Evolutionary conservation across 345 rosid genomes (phyloP), one percentile per base, ranked within the genome.

Genomic region (Camelina hispida): DNA sequence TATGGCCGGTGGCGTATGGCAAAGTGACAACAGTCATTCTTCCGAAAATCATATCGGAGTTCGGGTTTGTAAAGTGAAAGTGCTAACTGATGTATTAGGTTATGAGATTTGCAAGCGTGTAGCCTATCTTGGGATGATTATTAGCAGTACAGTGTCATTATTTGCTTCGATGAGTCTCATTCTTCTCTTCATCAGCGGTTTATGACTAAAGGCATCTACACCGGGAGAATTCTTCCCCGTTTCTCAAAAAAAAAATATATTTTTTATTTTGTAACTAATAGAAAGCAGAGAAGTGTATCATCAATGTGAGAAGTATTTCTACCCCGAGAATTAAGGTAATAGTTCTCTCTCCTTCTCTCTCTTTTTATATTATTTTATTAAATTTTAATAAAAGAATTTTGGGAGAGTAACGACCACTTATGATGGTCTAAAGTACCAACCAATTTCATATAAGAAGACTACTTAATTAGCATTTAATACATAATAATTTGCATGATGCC

Each of bases 1-100:
- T 22, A 74, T 75, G 76, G 82, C 79, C 0, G 79, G 79, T 64
- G 76, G 79, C 7, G 76, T 74, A 1, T 79, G 82, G 82, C 59
- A 69, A 18, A 28, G 25, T 25, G 74, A 72, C 17, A 14, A 13
- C 28, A 25, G 28, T 15, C 73, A 78, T 78, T 2, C 77, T 0
- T 11, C 9, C 5, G 52, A 53, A 38, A 18, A 15, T 40, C 77
- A 40, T 42, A 43, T 5, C n/a, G 68, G 62, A 4, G 63, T 42
- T 16, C 32, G 55, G 53, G 37, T 6, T 22, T 68, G 76, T 50
- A 62, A 20, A 13, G 52, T 30, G 2, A 50, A 28, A 62, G 79
- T 68, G 0, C 79, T 79, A 48, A 79, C 79, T 38, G 43, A 76
- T n/a, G 78, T 79, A 1, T 13, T 79, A 15, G 75, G 56, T n/a